Evolutionary conservation across 2,329 filamentous ascomycete genomes (phyloP).

Genomic region (Orbilia quercus): DNA sequence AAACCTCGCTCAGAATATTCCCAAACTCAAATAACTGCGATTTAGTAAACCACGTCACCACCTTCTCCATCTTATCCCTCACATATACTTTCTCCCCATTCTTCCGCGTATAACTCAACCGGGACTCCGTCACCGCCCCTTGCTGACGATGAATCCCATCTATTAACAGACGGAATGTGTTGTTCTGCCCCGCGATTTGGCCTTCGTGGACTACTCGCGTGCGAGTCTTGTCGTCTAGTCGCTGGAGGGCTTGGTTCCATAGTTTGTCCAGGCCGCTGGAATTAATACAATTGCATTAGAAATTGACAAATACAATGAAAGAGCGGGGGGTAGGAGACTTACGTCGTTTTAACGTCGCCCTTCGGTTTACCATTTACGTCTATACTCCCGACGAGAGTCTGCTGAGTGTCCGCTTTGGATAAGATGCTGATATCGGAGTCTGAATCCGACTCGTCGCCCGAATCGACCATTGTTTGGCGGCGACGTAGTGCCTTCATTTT

Average conservation of each 20-base stretch:
- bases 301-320: not conserved
- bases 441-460: conserved; percentile 32
- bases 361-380: conserved; percentile 21
- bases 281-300: conserved; percentile 3
- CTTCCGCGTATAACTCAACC: conserved; percentile 29
- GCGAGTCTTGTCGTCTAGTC: conserved; percentile 29
- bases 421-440: conserved; percentile 28
- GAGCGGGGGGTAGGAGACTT: not conserved
- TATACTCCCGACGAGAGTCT: conserved; percentile 26
- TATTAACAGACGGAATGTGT: conserved; percentile 41
- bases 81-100: conserved; percentile 32
- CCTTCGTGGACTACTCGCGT: conserved; percentile 25
- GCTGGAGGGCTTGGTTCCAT: conserved; percentile 21
- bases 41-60: conserved; percentile 45
- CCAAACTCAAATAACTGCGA: conserved; percentile 39
- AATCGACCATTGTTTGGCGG: conserved; percentile 15
- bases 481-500: conserved; percentile 22
- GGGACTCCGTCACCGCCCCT: conserved; percentile 18
- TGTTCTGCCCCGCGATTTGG: conserved; percentile 30
- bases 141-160: conserved; percentile 40
- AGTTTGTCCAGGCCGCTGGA: conserved; percentile 35
- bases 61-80: conserved; percentile 43
- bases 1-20: conserved; percentile 29
- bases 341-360: conserved; percentile 28
- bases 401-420: conserved; percentile 15